Conservation (phyloP, 306 rosid species). For the Citrullus amarus region DNA sequence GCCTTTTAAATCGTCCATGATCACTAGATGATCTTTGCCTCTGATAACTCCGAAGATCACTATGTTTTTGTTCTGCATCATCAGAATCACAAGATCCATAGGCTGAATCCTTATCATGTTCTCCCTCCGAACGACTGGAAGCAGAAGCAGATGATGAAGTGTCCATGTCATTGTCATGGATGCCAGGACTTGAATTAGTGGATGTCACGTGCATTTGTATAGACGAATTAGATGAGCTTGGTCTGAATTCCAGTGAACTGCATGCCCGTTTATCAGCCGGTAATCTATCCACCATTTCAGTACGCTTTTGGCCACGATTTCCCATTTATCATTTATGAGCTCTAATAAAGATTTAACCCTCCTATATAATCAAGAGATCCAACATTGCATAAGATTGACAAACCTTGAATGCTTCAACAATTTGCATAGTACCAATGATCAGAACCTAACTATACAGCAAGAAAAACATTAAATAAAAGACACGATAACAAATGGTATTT, state of each 20-base stretch:
- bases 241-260: slow-evolving; percentile 73
- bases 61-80: slow-evolving; percentile 63
- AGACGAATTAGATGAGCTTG: slow-evolving; percentile 72
- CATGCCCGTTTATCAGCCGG: slow-evolving; percentile 91
- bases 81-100: slow-evolving; percentile 93
- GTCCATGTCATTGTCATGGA: slow-evolving; percentile 75
- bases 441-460: not conserved
- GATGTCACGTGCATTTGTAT: slow-evolving; percentile 42
- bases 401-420: not conserved
- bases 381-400: not conserved
- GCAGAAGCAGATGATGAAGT: slow-evolving; percentile 86
- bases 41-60: slow-evolving; percentile 52
- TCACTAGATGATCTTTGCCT: slow-evolving; percentile 61
- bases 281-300: slow-evolving; percentile 65
- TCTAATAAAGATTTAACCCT: slow-evolving; percentile 16
- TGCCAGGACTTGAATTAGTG: slow-evolving; percentile 31
- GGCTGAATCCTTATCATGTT: slow-evolving; percentile 70
- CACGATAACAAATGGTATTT: not conserved
- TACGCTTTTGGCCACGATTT: slow-evolving; percentile 83
- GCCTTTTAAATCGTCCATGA: slow-evolving; percentile 63
- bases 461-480: not conserved
- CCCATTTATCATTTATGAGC: slow-evolving; percentile 41
- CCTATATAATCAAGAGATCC: slow-evolving; percentile 27
- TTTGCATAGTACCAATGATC: not conserved
- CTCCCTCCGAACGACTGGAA: slow-evolving; percentile 74